These are phyloP conservation scores for Heritiera fomes DNA, from an alignment of 345 rosid species.

Conservation along the genomic window DNA sequence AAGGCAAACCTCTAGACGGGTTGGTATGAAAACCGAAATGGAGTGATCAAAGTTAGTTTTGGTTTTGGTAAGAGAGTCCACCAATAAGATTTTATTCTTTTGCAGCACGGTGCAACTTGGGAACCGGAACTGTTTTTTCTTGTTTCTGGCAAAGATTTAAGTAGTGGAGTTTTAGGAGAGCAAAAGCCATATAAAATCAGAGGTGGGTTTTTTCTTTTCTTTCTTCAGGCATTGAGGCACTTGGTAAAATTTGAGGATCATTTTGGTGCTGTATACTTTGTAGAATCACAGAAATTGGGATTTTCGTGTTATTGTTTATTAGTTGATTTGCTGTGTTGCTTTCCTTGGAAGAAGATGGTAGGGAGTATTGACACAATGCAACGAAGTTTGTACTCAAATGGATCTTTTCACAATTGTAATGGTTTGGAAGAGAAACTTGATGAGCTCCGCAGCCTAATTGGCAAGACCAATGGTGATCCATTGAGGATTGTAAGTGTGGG, in stretches of 20 bases:
- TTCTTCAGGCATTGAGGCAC: neutral
- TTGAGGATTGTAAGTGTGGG: conserved; percentile 78
- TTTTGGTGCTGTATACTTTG: neutral
- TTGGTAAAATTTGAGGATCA: conserved; percentile 2
- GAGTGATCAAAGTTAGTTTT: conserved; percentile 33
- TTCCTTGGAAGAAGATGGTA: conserved; percentile 48
- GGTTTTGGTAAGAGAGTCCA: conserved; percentile 42
- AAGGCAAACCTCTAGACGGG: conserved; percentile 18
- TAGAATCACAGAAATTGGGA: conserved; percentile 17
- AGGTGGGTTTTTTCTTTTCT: conserved; percentile 18
- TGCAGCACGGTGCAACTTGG: neutral
- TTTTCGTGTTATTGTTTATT: conserved; percentile 14
- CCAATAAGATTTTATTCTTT: conserved; percentile 43
- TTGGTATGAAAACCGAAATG: conserved; percentile 35
- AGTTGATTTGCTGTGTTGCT: conserved; percentile 17
- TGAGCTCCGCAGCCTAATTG: conserved; percentile 54
- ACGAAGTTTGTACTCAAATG: conserved; percentile 35
- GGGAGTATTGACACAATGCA: conserved; percentile 45
- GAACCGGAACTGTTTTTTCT: neutral
- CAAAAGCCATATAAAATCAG: conserved; percentile 23
- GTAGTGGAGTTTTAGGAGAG: neutral
- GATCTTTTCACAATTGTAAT: conserved; percentile 46
- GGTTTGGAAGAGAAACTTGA: conserved; percentile 68
- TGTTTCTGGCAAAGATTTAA: neutral
- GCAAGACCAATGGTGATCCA: conserved; percentile 65